A percentile compares a stretch with the other conserved stretches of the same genome.
These are phyloP conservation scores for Chrysopogon serrulatus DNA, from an alignment of 176 grass and related monocot species.

Conservation along the genomic window DNA sequence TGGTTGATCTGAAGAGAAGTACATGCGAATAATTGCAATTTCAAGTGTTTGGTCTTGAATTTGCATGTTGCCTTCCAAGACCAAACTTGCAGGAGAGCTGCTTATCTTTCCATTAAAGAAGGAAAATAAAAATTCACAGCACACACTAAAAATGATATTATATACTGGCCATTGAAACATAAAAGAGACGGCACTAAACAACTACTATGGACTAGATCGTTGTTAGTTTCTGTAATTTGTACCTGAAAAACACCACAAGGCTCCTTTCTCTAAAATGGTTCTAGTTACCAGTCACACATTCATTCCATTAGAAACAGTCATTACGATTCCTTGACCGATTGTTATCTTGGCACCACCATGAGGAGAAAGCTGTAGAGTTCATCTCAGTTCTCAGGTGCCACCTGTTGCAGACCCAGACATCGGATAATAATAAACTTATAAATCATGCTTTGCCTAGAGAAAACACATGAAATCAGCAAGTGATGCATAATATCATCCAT, in stretches of 20 bases:
- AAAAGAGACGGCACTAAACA: neutral
- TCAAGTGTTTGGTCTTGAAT: neutral
- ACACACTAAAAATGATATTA: neutral
- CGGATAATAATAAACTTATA: neutral
- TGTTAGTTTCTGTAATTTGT: neutral
- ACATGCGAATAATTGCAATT: neutral
- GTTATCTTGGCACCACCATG: neutral
- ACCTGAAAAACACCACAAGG: neutral
- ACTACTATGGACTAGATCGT: neutral
- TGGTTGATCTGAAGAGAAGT: neutral
- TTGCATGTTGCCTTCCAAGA: neutral
- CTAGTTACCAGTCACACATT: neutral
- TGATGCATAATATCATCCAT: neutral
- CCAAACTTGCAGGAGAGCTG: neutral
- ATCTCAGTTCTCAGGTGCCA: neutral
- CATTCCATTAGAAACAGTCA: neutral
- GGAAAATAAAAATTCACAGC: neutral
- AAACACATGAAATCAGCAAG: neutral
- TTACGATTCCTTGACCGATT: neutral
- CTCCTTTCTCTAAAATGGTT: neutral
- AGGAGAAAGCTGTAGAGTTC: neutral
- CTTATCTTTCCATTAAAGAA: neutral
- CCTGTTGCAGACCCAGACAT: neutral
- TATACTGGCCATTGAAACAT: neutral
- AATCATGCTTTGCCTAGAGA: neutral